These are phyloP conservation scores for Citrus trifoliata DNA, from an alignment of 345 rosid species.

Conservation along the genomic window DNA sequence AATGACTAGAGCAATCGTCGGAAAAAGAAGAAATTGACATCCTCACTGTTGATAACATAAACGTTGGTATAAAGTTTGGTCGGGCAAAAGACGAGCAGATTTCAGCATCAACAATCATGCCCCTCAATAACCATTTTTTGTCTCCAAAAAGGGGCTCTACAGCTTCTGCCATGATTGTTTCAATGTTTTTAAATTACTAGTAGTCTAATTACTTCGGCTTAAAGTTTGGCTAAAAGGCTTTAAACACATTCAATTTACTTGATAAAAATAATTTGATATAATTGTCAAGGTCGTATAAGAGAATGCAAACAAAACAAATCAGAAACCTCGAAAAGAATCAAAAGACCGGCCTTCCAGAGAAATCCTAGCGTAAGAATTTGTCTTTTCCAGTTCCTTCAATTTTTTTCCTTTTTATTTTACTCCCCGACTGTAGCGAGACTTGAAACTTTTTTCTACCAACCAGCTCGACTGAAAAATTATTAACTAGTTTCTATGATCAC, in stretches of 20 bases:
- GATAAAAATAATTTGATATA: not conserved
- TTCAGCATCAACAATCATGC: no score
- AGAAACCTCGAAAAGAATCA: not conserved
- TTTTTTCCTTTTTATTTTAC: no score
- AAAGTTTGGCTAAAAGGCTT: no score
- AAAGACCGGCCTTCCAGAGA: not conserved
- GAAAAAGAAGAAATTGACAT: no score
- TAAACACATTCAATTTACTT: not conserved
- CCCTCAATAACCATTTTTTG: conserved; percentile 69
- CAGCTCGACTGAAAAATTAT: no score
- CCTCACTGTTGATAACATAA: no score
- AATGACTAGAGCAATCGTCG: no score
- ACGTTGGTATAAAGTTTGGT: no score
- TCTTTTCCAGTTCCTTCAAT: not conserved
- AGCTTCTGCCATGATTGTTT: conserved; percentile 21
- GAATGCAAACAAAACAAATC: not conserved
- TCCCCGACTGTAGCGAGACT: no score
- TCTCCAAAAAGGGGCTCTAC: conserved; percentile 10
- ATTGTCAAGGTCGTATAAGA: not conserved
- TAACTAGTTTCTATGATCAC: no score
- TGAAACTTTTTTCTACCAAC: not conserved
- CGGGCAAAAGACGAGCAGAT: no score
- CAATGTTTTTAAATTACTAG: not conserved
- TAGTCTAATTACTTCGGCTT: not conserved
- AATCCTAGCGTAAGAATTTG: not conserved